These are phyloP conservation scores for Arthrobotrys sinensis DNA, from an alignment of 2,329 filamentous ascomycete genomes.

Conservation along the genomic window DNA sequence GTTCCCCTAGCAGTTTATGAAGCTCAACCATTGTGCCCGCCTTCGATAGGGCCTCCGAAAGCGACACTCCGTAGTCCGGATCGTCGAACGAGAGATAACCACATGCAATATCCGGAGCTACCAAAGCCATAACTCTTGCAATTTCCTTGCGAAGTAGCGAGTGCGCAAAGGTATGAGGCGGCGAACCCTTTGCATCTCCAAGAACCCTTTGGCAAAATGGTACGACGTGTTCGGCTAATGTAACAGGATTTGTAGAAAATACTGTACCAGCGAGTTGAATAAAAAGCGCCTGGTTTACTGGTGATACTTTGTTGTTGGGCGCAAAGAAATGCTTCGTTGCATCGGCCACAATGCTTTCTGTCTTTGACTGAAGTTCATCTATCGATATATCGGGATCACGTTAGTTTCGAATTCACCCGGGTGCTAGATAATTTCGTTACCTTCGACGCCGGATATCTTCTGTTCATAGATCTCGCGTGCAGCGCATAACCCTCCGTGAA, in stretches of 20 bases:
- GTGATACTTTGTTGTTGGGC: slow-evolving; percentile 12
- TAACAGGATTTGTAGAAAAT: background rate
- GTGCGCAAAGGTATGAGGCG: slow-evolving; percentile 34
- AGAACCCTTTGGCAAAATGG: slow-evolving; percentile 42
- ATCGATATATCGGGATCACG: background rate
- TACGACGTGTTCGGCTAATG: slow-evolving; percentile 4
- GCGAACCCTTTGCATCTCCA: slow-evolving; percentile 13
- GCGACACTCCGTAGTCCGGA: slow-evolving; percentile 51
- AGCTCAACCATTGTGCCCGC: slow-evolving; percentile 8
- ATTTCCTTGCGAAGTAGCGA: slow-evolving; percentile 54
- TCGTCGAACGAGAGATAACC: slow-evolving; percentile 47
- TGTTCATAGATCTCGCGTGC: slow-evolving; percentile 64
- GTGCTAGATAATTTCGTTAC: background rate
- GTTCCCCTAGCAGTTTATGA: background rate
- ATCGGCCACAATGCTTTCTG: background rate
- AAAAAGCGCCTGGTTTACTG: slow-evolving; percentile 49
- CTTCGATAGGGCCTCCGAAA: slow-evolving; percentile 37
- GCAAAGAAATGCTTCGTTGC: slow-evolving; percentile 10
- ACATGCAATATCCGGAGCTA: slow-evolving; percentile 34
- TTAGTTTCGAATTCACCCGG: background rate
- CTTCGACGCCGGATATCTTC: slow-evolving; percentile 9
- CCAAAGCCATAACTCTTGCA: slow-evolving; percentile 37
- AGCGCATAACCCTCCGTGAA: slow-evolving; percentile 75
- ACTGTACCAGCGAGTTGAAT: slow-evolving; percentile 35
- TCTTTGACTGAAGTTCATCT: slow-evolving; percentile 32